Percentiles rank a stretch among this genome's conserved stretches.
Evolutionary conservation across 2,329 filamentous ascomycete genomes (phyloP).

Genomic region (Hawksworthiomyces lignivorus): DNA sequence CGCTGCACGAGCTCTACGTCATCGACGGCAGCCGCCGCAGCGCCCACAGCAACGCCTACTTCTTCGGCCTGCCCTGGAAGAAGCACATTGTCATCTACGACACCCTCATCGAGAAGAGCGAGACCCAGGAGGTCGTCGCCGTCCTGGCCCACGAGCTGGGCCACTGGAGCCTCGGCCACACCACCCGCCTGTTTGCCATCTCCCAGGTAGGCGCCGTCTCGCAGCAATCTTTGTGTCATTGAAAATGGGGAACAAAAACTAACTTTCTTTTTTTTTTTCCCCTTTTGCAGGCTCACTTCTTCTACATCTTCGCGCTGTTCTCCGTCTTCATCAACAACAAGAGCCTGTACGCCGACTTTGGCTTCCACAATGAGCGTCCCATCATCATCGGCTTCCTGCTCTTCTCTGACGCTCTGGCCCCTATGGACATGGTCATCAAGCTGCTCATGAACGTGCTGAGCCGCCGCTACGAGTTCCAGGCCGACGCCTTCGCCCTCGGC

Average conservation of each 20-base stretch:
- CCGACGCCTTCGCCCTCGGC: conserved; percentile 78
- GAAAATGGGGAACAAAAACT: too few relatives aligned
- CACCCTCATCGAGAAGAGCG: conserved; percentile 91
- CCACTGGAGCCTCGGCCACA: conserved; percentile 95
- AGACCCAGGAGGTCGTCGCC: conserved; percentile 85
- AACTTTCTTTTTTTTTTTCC: background rate
- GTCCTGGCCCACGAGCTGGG: conserved; percentile 93
- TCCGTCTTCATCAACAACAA: conserved; percentile 95
- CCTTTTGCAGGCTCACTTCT: conserved; percentile 67
- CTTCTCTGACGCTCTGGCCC: conserved; percentile 92
- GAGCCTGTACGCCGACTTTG: conserved; percentile 85
- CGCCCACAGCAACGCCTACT: conserved; percentile 83
- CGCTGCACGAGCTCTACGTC: conserved; percentile 85
- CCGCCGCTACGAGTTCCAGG: conserved; percentile 91
- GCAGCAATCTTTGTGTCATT: background rate
- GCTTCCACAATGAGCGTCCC: conserved; percentile 73
- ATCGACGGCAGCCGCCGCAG: conserved; percentile 88
- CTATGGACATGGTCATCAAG: conserved; percentile 92
- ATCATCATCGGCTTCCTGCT: conserved; percentile 97
- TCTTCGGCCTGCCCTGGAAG: conserved; percentile 97
- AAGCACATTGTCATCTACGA: conserved; percentile 99
- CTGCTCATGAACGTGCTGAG: conserved; percentile 93
- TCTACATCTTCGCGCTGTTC: conserved; percentile 95
- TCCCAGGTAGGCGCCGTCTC: conserved; percentile 58
- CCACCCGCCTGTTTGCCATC: conserved; percentile 82